Conservation (phyloP, 192 early-diverging fungal genomes). For the Backusella macrospora region DNA sequence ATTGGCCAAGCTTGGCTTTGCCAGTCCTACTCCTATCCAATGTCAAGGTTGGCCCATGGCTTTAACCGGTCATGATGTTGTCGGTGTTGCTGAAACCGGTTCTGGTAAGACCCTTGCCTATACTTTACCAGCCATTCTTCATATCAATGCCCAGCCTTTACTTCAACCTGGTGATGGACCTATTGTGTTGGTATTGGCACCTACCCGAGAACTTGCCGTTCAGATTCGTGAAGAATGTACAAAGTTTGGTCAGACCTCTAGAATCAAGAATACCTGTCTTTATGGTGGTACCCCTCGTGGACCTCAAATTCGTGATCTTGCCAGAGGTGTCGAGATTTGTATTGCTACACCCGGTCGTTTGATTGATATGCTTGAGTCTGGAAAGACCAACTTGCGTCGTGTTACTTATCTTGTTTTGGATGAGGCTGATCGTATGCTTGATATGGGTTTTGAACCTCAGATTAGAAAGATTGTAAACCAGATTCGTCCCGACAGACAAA, state of each 20-base stretch:
- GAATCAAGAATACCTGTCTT: conserved; percentile 92
- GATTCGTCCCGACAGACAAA: conserved; percentile 97
- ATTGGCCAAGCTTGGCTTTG: conserved; percentile 83
- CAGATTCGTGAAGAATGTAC: conserved; percentile 96
- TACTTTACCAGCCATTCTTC: conserved; percentile 93
- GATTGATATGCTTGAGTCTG: conserved; percentile 93
- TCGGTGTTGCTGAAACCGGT: conserved; percentile 87
- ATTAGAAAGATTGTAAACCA: conserved; percentile 97
- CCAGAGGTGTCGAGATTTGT: conserved; percentile 85
- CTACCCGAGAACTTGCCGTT: conserved; percentile 95
- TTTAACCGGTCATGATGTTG: conserved; percentile 91
- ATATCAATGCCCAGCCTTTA: conserved; percentile 97
- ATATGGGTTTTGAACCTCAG: conserved; percentile 99
- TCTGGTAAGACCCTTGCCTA: conserved; percentile 97
- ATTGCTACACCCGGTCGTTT: conserved; percentile 98
- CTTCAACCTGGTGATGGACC: conserved; percentile 94
- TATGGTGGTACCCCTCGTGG: conserved; percentile 96
- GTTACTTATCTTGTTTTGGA: conserved; percentile 98
- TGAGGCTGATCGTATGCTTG: conserved; percentile 99
- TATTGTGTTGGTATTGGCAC: conserved; percentile 93
- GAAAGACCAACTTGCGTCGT: conserved; percentile 87
- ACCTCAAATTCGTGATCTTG: conserved; percentile 86
- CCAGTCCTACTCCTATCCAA: conserved; percentile 91
- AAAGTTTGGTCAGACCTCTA: conserved; percentile 87
- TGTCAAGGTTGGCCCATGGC: conserved; percentile 99